Base-by-base conservation (phyloP, 164 flowering plant genomes). In the Vitis rupestris region DNA sequence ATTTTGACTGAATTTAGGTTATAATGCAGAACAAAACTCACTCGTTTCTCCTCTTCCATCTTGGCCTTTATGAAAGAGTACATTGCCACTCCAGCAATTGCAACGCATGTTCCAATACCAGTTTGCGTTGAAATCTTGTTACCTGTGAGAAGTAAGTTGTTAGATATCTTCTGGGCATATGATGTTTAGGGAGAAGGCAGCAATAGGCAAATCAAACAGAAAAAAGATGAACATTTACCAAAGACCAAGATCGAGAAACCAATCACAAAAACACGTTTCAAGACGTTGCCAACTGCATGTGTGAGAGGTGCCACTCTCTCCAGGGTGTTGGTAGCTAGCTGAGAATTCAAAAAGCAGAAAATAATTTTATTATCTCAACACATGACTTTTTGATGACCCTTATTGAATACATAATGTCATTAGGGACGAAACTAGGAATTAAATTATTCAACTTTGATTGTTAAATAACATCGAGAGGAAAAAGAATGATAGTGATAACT, bases 271-370 rank as follows among this genome's bases (percentile, higher is more conserved):
- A 92, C 99, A 70, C 98, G 97, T 76, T 94, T 92, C 88, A 94
- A 79, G 75, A 94, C 99, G 66, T 94, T 91, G 58, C 98, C 99
- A 73, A 94, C 98, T 8, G 99, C 99, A 69, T 94, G 99, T 0
- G 98, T 94, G 16, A 94, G 94, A 57, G 99, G 99, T 51, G 99
- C 99, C 64, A 94, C 99, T 78, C 98, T 85, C 84, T 94, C 99
- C 63, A 94, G 82, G 31, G 99, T 94, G 82, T 94, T 94, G 62
- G 96, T 94, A 23, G 99, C 99, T 69, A 94, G 59, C 99, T 94
- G 87, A 67, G 66, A 80, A 68, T 14, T 68, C n/a, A 15, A 52
- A 72, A 62, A n/a, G 48, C 10, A 49, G 15, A 7, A 51, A 67
- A 57, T 52, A 3, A 31, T 66, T 57, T 17, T 19, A 63, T 2